Evolutionary conservation across 352 stramenopile genomes (phyloP).

Genomic region (Saprolegnia parasitica): DNA sequence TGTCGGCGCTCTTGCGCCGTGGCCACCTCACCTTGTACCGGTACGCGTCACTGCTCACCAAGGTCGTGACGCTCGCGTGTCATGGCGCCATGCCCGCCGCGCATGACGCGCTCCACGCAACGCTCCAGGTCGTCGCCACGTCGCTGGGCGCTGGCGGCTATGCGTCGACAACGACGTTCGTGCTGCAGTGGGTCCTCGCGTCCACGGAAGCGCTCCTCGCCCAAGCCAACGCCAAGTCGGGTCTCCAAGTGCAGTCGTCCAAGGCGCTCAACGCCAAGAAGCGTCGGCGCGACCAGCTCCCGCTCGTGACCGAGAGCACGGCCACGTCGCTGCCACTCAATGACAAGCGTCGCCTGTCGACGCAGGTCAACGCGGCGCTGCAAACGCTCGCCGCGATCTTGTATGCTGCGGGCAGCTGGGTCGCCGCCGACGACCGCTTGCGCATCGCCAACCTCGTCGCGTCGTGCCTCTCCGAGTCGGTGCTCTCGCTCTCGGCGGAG

Average conservation of each 20-base stretch:
- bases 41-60: slow-evolving; percentile 58
- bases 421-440: slow-evolving; percentile 32
- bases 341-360: slow-evolving; percentile 39
- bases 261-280: slow-evolving; percentile 67
- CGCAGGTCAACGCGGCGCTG: slow-evolving; percentile 50
- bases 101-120: not conserved
- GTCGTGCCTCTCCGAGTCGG: not conserved
- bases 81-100: slow-evolving; percentile 34
- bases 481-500: not conserved
- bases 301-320: slow-evolving; percentile 33
- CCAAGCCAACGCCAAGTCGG: not conserved
- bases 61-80: slow-evolving; percentile 52
- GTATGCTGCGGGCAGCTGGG: slow-evolving; percentile 52
- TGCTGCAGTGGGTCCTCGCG: slow-evolving; percentile 5
- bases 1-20: slow-evolving; percentile 44
- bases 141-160: slow-evolving; percentile 18
- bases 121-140: not conserved
- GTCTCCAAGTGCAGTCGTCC: not conserved
- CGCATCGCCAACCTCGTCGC: slow-evolving; percentile 1
- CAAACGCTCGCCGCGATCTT: slow-evolving; percentile 51
- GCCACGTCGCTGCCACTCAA: slow-evolving; percentile 52
- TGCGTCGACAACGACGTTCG: not conserved
- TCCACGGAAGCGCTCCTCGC: not conserved
- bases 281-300: slow-evolving; percentile 61
- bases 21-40: slow-evolving; percentile 59